Evolutionary conservation across 2,329 filamentous ascomycete genomes (phyloP), one percentile per base, ranked within the genome.

Genomic region (Aureobasidium melanogenum): DNA sequence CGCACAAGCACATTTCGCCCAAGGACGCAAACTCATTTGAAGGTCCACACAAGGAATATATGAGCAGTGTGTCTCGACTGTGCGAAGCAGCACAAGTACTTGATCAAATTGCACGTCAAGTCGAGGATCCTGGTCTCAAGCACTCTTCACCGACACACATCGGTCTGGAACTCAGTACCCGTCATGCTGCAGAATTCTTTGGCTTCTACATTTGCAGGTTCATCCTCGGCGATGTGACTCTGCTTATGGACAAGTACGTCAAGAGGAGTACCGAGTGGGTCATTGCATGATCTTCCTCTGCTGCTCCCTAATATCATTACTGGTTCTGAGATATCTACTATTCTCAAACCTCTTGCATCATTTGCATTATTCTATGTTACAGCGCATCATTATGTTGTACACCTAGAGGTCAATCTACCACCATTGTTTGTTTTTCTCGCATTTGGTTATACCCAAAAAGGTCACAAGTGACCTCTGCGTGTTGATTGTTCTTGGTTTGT

Each of bases 211-310:
- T 99, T 30, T 97, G 93, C 74, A 88, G 94, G 19, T 99, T 99
- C 72, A 91, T 92, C n/a, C 79, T 99, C 63, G 81, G 86, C 4
- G 94, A 99, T 73, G 77, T 99, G 64, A 83, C 86, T 41, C 74
- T 94, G 71, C 80, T 99, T 77, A 79, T 99, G 67, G 94, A 99
- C 74, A 99, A 97, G 73, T 97, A 94, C 70, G 87, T 99, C 73
- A 99, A 99, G 80, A 85, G 92, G 66, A 92, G 93, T 26, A 96
- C 88, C 68, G 93, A 99, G 79, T 99, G 93, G 93, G 91, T 97
- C 58, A 74, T 87, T 64, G 76, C 81, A 60, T 85, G 67, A 74
- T 58, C 24, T n/a, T 24, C n/a, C 1, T 3, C 12, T 38, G 19
- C 14, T 51, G 12, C 22, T 4, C 15, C 28, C 24, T 22, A 3